These are phyloP conservation scores for Domatiomyces globalis DNA, from an alignment of 2,329 filamentous ascomycete species.

Conservation along the genomic window DNA sequence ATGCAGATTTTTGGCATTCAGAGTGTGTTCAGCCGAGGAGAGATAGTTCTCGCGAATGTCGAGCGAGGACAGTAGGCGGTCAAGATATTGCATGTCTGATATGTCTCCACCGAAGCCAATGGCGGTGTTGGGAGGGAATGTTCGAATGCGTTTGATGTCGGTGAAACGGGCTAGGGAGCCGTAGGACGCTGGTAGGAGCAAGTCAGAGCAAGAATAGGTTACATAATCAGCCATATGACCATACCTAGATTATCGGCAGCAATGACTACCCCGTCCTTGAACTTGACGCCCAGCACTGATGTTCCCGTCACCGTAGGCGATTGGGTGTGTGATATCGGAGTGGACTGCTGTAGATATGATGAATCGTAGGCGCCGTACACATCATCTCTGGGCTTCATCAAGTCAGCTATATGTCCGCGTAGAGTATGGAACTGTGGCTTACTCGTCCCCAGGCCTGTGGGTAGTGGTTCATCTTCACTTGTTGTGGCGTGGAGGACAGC, in stretches of 20 bases:
- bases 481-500: background rate
- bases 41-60: conserved; percentile 81
- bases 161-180: conserved; percentile 93
- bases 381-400: conserved; percentile 75
- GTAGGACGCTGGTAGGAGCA: conserved; percentile 59
- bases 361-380: conserved; percentile 87
- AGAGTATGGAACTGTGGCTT: conserved; percentile 21
- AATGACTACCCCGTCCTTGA: conserved; percentile 89
- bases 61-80: conserved; percentile 74
- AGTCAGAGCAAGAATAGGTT: conserved; percentile 1
- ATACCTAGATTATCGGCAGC: conserved; percentile 90
- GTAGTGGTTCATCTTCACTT: conserved; percentile 45
- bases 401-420: conserved; percentile 21
- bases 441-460: conserved; percentile 54
- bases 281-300: conserved; percentile 89
- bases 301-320: conserved; percentile 90
- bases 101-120: conserved; percentile 94
- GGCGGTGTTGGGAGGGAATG: conserved; percentile 70
- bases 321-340: conserved; percentile 76
- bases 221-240: conserved; percentile 13
- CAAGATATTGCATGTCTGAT: conserved; percentile 97
- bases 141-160: conserved; percentile 85
- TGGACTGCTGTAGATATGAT: conserved; percentile 59
- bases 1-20: conserved; percentile 89
- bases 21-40: conserved; percentile 33